Conservation (phyloP, 2,329 filamentous ascomycete species). For the Chaetomium sp. region DNA sequence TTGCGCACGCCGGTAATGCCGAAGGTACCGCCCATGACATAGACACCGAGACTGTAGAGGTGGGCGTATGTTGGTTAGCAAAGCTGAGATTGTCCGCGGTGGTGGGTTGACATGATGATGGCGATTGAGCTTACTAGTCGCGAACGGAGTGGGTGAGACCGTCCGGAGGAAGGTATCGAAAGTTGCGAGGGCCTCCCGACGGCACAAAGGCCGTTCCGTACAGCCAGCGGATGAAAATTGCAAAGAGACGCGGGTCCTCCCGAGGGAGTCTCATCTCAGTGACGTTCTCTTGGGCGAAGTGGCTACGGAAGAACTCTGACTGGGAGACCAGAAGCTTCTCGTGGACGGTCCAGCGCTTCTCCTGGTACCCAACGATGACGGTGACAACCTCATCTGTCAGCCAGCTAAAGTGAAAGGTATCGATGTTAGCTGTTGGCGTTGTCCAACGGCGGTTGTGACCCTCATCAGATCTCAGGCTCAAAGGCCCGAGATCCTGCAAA, state of each 20-base stretch:
- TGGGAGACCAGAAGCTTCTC: conserved; percentile 20
- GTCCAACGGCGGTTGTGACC: too few species aligned
- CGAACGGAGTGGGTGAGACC: conserved; percentile 11
- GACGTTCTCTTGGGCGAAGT: conserved; percentile 4
- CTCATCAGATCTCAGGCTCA: neutral
- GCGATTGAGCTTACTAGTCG: conserved; percentile 20
- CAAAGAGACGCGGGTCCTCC: conserved; percentile 20
- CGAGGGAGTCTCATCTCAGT: conserved; percentile 17
- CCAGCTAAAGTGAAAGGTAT: conserved; percentile 9
- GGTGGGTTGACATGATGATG: neutral
- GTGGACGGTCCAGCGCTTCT: conserved; percentile 19
- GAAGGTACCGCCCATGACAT: conserved; percentile 22
- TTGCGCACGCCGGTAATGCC: conserved; percentile 20
- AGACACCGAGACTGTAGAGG: conserved; percentile 19
- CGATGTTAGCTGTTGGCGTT: neutral
- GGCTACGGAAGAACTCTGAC: conserved; percentile 20
- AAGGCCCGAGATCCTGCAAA: too few species aligned
- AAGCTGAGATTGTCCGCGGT: neutral
- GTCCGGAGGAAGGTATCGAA: conserved; percentile 17
- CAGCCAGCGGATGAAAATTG: conserved; percentile 21
- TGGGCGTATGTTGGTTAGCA: neutral
- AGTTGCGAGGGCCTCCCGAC: conserved; percentile 11
- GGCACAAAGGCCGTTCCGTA: conserved; percentile 22
- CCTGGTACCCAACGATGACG: conserved; percentile 14
- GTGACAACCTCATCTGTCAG: conserved; percentile 20